Evolutionary conservation across 352 stramenopile genomes (phyloP), one percentile per base, ranked within the genome.

Genomic region (Pythium scleroteichum): DNA sequence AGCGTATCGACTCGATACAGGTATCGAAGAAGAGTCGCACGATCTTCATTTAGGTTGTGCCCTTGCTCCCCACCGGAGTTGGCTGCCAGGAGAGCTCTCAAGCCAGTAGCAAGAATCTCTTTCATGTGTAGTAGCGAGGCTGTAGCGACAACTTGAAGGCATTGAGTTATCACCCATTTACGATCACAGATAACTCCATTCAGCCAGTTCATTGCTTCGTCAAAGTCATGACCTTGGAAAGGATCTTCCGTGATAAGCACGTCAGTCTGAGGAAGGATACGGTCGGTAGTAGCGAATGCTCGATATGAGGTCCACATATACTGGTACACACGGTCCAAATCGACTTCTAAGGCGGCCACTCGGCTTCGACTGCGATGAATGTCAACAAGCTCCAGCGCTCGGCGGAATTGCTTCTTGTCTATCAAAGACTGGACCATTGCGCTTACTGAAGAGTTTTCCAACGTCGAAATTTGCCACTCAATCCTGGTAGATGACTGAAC

Each of bases 91-190:
- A 72, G 61, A 3, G 75, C 70, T 55, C 68, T 60, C 58, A 72
- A 62, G 2, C 76, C 82, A 45, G 76, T 45, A 10, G 73, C 61
- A n/a, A 92, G 56, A 14, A 92, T 64, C 17, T 78, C 77, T 23
- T 81, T 85, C 80, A 89, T 90, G n/a, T 74, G 67, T 3, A 55
- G 46, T 2, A 72, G 71, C 8, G 76, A 88, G 41, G 77, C 68
- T 5, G 73, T 58, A 0, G 66, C 60, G 29, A 89, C 47, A 2
- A 76, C 32, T 10, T 55, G 26, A 13, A 85, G 56, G 44, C 78
- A 87, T 52, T 90, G 62, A 8, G 62, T 38, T n/a, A 78, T 49
- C 2, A 85, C 64, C 82, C 82, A 92, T 17, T 57, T 27, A 23
- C 74, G 75, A 57, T 88, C 71, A 7, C 68, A 61, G 14, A 82